Conservation (phyloP, 2,329 filamentous ascomycete genomes). For the Monosporascus sp. region DNA sequence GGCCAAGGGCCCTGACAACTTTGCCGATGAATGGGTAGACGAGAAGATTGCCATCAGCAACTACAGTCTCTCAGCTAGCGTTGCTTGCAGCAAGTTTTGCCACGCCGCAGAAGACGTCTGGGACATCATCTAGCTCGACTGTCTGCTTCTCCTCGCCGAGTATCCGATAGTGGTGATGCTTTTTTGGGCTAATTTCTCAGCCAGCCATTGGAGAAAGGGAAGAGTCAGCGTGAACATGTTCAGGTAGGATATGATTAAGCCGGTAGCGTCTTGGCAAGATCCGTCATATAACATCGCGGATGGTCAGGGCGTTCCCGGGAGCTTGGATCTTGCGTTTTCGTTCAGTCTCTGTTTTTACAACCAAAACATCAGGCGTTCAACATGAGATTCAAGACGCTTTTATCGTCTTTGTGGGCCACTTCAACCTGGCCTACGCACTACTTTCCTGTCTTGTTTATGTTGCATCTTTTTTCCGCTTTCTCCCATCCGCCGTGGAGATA, state of each 20-base stretch:
- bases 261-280: conserved; percentile 31
- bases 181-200: not conserved
- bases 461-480: conserved; percentile 9
- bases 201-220: conserved; percentile 7
- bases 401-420: conserved; percentile 54
- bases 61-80: conserved; percentile 93
- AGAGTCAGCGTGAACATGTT: conserved; percentile 23
- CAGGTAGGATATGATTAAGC: conserved; percentile 22
- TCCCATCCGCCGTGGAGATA: not conserved
- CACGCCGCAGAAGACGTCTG: conserved; percentile 96
- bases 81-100: conserved; percentile 99
- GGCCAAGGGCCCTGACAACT: conserved; percentile 94
- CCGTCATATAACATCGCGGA: conserved; percentile 71
- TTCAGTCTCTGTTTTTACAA: conserved; percentile 79
- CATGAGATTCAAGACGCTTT: conserved; percentile 63
- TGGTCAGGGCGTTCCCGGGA: conserved; percentile 39
- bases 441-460: conserved; percentile 16
- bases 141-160: not conserved
- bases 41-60: conserved; percentile 99
- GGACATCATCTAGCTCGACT: conserved; percentile 65
- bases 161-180: not conserved
- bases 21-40: conserved; percentile 90
- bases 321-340: conserved; percentile 63
- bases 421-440: conserved; percentile 57
- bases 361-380: conserved; percentile 79